A percentile compares a stretch with the other conserved stretches of the same genome.
Evolutionary conservation across 176 grass and related monocot genomes (phyloP).

Genomic region (Typha latifolia): DNA sequence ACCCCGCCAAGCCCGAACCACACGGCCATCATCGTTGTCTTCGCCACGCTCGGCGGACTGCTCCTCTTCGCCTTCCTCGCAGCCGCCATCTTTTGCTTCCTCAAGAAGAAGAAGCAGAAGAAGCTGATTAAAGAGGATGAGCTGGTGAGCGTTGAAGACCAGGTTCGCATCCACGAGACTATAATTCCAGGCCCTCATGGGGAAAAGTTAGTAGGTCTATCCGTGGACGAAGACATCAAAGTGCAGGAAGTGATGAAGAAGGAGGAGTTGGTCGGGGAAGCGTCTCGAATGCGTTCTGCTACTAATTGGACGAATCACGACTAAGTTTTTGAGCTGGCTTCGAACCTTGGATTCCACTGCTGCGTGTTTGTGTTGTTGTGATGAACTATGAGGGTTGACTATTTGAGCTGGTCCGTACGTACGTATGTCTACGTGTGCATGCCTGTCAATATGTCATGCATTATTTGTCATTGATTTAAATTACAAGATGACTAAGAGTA

Average conservation of each 20-base stretch:
- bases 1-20: neutral
- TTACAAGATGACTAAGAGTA: too few species aligned
- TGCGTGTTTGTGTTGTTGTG: too few species aligned
- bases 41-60: slow-evolving; percentile 1
- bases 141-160: slow-evolving; percentile 7
- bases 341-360: too few species aligned
- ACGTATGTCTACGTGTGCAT: too few species aligned
- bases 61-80: slow-evolving; percentile 11
- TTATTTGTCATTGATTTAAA: too few species aligned
- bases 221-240: slow-evolving; percentile 12
- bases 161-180: neutral
- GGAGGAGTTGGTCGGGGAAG: neutral
- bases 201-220: neutral
- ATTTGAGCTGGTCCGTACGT: too few species aligned
- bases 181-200: slow-evolving; percentile 5
- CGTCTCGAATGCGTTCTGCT: neutral
- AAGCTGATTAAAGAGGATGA: neutral
- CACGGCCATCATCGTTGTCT: slow-evolving; percentile 1
- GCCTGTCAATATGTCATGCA: too few species aligned
- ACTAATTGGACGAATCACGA: too few species aligned
- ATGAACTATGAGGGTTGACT: too few species aligned
- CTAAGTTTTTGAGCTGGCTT: too few species aligned
- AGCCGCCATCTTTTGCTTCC: slow-evolving; percentile 7
- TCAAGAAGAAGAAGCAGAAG: slow-evolving; percentile 2
- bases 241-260: slow-evolving; percentile 1